Evolutionary conservation across 257 asterid species (phyloP), one percentile per base, ranked within the genome.

Genomic region (Solanum sejunctum): DNA sequence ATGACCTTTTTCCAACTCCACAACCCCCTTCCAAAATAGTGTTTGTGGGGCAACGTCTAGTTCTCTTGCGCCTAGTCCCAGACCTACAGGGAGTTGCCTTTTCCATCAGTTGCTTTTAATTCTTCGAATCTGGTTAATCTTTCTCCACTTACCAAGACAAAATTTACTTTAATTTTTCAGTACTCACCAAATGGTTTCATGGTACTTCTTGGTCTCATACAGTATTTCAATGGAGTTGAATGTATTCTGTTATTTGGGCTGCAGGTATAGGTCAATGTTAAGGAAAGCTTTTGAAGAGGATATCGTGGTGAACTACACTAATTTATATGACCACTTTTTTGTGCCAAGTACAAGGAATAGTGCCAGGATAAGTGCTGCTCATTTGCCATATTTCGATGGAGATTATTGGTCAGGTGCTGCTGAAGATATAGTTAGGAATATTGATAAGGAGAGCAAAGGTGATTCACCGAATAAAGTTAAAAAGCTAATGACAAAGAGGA

Each of bases 361-460:
- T 86, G 82, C 81, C 89, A 92, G 91, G 90, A 85, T 92, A 85
- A 91, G 94, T 80, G 93, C 92, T 43, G 93, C 97, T 73, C 93
- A 91, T 23, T 89, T 95, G 81, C 98, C 98, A 82, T 92, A 92
- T 83, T 92, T 95, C 75, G 95, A 92, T 61, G 97, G 97, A 84
- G 93, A 82, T 82, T 95, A 84, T 85, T 95, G 97, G 97, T 90
- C 94, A 32, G 85, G 88, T 83, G 92, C 92, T 57, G 91, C 93
- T 83, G 95, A 89, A 81, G 91, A 89, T 54, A 86, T 85, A 75
- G 63, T 87, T 77, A 86, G 78, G 84, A 82, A 79, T 73, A 85
- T 91, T 32, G 91, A 87, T 49, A 86, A 88, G 52, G 91, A 87
- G 81, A 85, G 64, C 66, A 89, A 84, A 85, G 88, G 87, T 64